phyloP scores from a whole-genome alignment of 108 stramenopile genomes.

The Seminavis robusta region DNA sequence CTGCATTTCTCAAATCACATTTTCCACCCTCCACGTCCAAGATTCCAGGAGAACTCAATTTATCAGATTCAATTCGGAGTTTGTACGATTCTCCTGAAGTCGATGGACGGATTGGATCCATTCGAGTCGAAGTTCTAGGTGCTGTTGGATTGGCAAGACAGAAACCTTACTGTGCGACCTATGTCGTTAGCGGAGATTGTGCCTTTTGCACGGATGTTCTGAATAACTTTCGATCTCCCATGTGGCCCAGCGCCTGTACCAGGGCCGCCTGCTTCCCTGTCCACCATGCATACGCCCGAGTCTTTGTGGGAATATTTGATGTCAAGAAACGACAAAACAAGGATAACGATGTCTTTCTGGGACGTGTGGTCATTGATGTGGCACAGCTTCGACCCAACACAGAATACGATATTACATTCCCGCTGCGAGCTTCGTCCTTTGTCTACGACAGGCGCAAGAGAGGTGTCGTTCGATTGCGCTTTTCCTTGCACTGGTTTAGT shows the following conservation, averaged over 20 bases:
- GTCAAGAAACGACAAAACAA: conserved; percentile 29
- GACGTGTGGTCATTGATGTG: conserved; percentile 51
- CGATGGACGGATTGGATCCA: conserved; percentile 49
- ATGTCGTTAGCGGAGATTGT: conserved; percentile 46
- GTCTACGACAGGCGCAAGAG: conserved; percentile 52
- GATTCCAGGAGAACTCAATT: conserved; percentile 5
- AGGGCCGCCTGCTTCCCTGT: conserved; percentile 58
- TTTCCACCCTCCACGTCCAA: conserved; percentile 29
- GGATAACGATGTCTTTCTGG: conserved; percentile 50
- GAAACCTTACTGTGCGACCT: conserved; percentile 43
- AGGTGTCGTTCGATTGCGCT: conserved; percentile 63
- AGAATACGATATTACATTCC: conserved; percentile 62
- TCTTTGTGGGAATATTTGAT: conserved; percentile 68
- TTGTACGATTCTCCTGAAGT: conserved; percentile 34
- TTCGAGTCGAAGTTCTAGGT: conserved; percentile 46
- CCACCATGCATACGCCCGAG: conserved; percentile 55
- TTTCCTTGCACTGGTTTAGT: conserved; percentile 55
- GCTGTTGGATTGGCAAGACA: conserved; percentile 40
- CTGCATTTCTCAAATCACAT: conserved; percentile 40
- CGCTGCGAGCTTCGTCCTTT: conserved; percentile 44
- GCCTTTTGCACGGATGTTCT: conserved; percentile 67
- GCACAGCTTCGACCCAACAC: conserved; percentile 46
- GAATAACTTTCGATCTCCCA: conserved; percentile 38
- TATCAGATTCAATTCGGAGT: conserved; percentile 4
- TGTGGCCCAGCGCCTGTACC: conserved; percentile 47